Conservation (phyloP, 192 early-diverging fungal genomes). For the Coemansia sp. region DNA sequence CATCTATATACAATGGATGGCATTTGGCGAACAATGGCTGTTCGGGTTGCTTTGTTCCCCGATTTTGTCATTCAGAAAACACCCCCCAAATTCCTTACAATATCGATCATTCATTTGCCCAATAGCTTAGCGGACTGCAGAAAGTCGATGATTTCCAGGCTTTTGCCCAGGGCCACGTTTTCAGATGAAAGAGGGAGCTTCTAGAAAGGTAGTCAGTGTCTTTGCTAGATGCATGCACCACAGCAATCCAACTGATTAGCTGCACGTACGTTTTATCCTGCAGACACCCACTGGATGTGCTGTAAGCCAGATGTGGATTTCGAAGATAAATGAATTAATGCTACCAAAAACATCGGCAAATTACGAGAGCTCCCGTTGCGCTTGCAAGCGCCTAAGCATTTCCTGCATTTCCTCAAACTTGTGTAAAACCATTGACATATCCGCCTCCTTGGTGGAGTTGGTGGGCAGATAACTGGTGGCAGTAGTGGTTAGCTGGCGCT, state of each 20-base stretch:
- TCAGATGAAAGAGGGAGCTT: background rate
- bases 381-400: constrained; percentile 35
- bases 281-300: background rate
- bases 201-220: background rate
- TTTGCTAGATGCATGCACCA: constrained; percentile 1
- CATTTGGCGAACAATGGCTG: background rate
- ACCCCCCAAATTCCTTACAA: background rate
- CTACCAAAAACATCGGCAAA: background rate
- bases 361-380: constrained; percentile 11
- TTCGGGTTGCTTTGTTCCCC: background rate
- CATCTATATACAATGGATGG: background rate
- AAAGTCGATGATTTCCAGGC: background rate
- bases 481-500: constrained; percentile 11
- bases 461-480: constrained; percentile 3
- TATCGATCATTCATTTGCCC: background rate
- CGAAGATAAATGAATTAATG: background rate
- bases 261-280: background rate
- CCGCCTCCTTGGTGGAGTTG: constrained; percentile 10
- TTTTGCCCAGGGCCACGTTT: background rate
- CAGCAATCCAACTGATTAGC: background rate
- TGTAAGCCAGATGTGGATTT: background rate
- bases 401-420: constrained; percentile 42
- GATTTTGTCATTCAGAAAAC: background rate
- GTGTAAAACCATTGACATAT: constrained; percentile 27
- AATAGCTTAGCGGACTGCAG: background rate